A percentile compares a stretch with the other conserved stretches of the same genome.
Evolutionary conservation across 2,329 filamentous ascomycete species (phyloP).

Genomic region (Trichoderma cornu-damae): DNA sequence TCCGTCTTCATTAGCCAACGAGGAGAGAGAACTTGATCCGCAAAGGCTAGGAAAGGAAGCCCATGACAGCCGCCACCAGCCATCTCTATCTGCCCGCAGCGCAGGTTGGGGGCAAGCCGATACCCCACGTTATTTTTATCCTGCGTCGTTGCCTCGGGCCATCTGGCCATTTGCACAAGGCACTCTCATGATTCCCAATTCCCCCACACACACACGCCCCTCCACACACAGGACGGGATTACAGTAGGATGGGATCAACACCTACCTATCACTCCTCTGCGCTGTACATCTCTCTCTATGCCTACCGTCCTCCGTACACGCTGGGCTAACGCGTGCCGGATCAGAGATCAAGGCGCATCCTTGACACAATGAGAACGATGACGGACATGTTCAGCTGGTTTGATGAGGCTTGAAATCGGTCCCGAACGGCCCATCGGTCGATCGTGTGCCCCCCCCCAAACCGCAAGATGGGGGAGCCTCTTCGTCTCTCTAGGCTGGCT

Average conservation of each 20-base stretch:
- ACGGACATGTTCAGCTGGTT: conserved; percentile 9
- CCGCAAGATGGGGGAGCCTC: background rate
- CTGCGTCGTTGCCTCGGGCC: background rate
- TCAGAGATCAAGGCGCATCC: conserved; percentile 11
- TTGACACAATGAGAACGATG: conserved; percentile 7
- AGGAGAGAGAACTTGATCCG: background rate
- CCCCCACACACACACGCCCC: background rate
- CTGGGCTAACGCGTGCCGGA: conserved; percentile 8
- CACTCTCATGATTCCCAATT: background rate
- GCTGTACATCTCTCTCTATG: background rate
- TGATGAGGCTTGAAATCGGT: background rate
- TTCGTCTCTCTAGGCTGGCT: background rate
- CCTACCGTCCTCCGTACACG: too few species aligned
- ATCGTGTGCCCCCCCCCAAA: background rate
- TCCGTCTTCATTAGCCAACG: conserved; percentile 10
- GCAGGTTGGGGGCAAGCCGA: background rate
- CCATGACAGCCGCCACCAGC: conserved; percentile 8
- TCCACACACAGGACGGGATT: too few species aligned
- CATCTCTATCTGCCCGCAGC: too few species aligned
- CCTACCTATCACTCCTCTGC: background rate
- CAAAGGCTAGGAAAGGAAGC: background rate
- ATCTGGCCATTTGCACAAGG: background rate
- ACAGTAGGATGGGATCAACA: conserved; percentile 5
- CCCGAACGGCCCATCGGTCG: background rate
- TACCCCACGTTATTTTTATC: background rate